Conservation (phyloP, 108 stramenopile genomes). For the Stephanodiscus triporus region DNA sequence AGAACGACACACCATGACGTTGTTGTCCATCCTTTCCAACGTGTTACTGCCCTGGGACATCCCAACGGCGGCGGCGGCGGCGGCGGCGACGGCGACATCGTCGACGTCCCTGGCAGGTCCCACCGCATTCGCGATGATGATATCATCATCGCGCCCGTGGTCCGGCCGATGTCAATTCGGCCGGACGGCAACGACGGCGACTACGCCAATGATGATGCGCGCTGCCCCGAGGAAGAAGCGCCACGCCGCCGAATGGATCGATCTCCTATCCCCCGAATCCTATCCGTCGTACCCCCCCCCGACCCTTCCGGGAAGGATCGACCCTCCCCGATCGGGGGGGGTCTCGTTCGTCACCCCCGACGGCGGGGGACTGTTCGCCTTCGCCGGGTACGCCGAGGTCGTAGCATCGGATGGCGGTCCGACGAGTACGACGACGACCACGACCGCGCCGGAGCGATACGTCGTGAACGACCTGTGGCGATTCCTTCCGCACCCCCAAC, state of each 20-base stretch:
- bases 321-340: conserved; percentile 70
- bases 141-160: too few relatives aligned
- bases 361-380: conserved; percentile 39
- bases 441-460: conserved; percentile 21
- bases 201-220: background rate
- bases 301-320: conserved; percentile 21
- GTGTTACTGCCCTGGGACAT: too few relatives aligned
- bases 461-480: conserved; percentile 70
- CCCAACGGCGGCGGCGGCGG: too few relatives aligned
- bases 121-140: too few relatives aligned
- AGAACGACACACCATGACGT: too few relatives aligned
- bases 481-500: conserved; percentile 28
- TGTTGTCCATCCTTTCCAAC: too few relatives aligned
- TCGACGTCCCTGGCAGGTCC: too few relatives aligned
- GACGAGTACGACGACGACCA: background rate
- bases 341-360: conserved; percentile 49
- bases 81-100: too few relatives aligned
- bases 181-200: background rate
- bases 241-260: conserved; percentile 42
- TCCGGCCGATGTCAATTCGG: too few relatives aligned
- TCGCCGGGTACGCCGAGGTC: conserved; percentile 83
- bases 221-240: background rate
- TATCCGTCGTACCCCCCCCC: background rate
- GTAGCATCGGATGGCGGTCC: conserved; percentile 12
- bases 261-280: conserved; percentile 32